Evolutionary conservation across 768 basidiomycete species (phyloP), one percentile per base, ranked within the genome.

Genomic region (Lepiota venenata): DNA sequence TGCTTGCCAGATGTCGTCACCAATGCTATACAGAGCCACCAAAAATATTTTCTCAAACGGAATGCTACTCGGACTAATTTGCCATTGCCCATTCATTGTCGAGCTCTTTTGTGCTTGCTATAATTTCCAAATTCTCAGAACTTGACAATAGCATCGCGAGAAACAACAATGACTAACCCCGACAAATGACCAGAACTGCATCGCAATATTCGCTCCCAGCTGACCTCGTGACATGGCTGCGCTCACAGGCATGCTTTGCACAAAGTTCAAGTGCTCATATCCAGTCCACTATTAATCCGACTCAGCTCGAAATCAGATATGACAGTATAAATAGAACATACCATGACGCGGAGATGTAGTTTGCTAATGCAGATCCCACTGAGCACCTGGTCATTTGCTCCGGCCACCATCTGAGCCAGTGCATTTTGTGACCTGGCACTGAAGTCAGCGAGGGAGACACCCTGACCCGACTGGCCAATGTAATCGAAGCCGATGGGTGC

Each of bases 1-100:
- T 1, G 79, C 80, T 63, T 80, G 74, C 79, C 79, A 81, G 2
- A 70, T 61, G 52, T 77, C 71, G n/a, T 75, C 75, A 44, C 66
- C 69, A 22, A 68, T 66, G 50, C 81, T 79, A 61, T 68, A 67
- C 6, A 80, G 56, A 0, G 71, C 69, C 3, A 77, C 63, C 3
- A 81, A 70, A 20, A 75, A 63, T 36, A 81, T 61, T 43, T 74
- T 70, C 22, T 79, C 71, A 60, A 74, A 74, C 1, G 68, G 62
- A 10, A 80, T 72, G 0, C 68, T 71, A 1, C 57, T 61, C 29
- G 63, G 55, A 4, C 68, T 69, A 10, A 78, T 50, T 11, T 65
- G 64, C 71, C 73, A 79, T 20, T 66, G 61, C 2, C 57, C 44
- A 4, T 59, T 39, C 14, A 64, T 58, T 9, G 69, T 62, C 0